These are phyloP conservation scores for Penicillium sp. DNA, from an alignment of 2,329 filamentous ascomycete genomes.

Conservation along the genomic window DNA sequence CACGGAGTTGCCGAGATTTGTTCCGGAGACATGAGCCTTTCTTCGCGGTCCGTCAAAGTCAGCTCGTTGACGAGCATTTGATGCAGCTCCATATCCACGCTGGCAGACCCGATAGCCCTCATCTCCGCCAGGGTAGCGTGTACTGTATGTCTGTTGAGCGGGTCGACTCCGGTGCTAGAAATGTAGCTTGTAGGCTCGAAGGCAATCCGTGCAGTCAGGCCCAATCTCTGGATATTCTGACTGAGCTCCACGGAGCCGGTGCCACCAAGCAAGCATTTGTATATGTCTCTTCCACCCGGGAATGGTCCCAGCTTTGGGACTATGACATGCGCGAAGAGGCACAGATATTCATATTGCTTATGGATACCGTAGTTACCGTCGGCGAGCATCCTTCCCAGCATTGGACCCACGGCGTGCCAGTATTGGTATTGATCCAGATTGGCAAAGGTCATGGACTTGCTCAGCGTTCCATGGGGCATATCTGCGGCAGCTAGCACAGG, in stretches of 20 bases:
- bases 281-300: not conserved
- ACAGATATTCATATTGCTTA: constrained; percentile 11
- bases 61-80: constrained; percentile 7
- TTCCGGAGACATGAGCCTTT: not conserved
- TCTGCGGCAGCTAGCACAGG: not conserved
- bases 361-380: constrained; percentile 8
- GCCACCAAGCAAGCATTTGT: constrained; percentile 8
- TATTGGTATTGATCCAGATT: constrained; percentile 11
- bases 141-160: constrained; percentile 1
- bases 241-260: constrained; percentile 11
- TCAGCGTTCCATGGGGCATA: constrained; percentile 1
- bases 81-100: constrained; percentile 8
- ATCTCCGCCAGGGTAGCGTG: not conserved
- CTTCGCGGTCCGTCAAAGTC: constrained; percentile 7
- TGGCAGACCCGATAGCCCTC: not conserved
- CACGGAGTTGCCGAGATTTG: not conserved
- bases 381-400: constrained; percentile 9
- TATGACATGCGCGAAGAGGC: constrained; percentile 8
- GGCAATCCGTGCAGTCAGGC: constrained; percentile 1
- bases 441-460: constrained; percentile 6
- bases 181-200: constrained; percentile 7
- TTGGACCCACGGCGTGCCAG: constrained; percentile 8
- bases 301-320: constrained; percentile 10
- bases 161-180: constrained; percentile 1
- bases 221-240: constrained; percentile 9